phyloP scores from a whole-genome alignment of 495 filamentous ascomycete species.

The Annulohypoxylon stygium region DNA sequence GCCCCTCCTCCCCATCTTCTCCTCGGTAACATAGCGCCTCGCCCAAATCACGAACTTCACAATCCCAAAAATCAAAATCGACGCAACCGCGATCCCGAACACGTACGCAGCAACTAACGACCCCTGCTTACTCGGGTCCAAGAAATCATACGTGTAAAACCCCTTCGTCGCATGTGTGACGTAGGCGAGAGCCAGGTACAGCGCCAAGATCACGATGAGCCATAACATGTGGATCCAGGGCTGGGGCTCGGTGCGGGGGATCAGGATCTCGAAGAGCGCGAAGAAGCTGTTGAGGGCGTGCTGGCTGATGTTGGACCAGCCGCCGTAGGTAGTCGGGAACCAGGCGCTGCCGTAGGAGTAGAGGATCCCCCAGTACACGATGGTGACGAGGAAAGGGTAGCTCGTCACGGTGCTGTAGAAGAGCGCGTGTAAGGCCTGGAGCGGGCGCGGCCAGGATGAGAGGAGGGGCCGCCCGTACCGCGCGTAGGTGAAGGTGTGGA shows the following conservation, averaged over 20 bases:
- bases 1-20: slow-evolving; percentile 60
- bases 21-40: slow-evolving; percentile 66
- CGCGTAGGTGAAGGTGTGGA: slow-evolving; percentile 77
- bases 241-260: slow-evolving; percentile 71
- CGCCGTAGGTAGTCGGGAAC: slow-evolving; percentile 63
- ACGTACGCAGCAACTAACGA: slow-evolving; percentile 66
- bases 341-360: slow-evolving; percentile 60
- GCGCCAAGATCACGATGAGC: slow-evolving; percentile 71
- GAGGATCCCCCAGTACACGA: slow-evolving; percentile 72
- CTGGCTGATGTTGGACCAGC: slow-evolving; percentile 81
- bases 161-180: slow-evolving; percentile 74
- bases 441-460: slow-evolving; percentile 68
- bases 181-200: slow-evolving; percentile 82
- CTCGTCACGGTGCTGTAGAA: slow-evolving; percentile 75
- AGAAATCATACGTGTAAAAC: slow-evolving; percentile 82
- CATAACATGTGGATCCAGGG: slow-evolving; percentile 69
- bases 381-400: slow-evolving; percentile 77
- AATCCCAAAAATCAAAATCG: slow-evolving; percentile 73
- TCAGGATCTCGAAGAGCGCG: slow-evolving; percentile 77
- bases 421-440: slow-evolving; percentile 74
- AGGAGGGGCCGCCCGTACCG: slow-evolving; percentile 67
- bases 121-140: slow-evolving; percentile 66
- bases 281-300: slow-evolving; percentile 80
- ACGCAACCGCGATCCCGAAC: slow-evolving; percentile 73
- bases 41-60: slow-evolving; percentile 61